Evolutionary conservation across 2,329 filamentous ascomycete genomes (phyloP).

Genomic region (Diaporthe longicolla): DNA sequence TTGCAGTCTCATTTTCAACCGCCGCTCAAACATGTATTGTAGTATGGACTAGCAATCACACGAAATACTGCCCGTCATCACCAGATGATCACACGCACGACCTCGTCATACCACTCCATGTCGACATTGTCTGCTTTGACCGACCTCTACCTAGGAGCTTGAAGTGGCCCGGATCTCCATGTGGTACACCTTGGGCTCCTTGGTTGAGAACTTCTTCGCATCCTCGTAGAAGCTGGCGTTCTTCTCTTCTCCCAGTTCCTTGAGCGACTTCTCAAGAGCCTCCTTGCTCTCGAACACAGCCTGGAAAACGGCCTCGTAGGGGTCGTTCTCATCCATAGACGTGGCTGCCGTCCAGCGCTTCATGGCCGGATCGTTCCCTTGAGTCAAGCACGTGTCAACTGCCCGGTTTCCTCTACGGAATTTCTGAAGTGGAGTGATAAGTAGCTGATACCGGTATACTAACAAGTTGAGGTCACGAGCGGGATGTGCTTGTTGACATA

Average conservation of each 20-base stretch:
- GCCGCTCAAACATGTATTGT: not conserved
- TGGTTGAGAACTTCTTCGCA: constrained; percentile 28
- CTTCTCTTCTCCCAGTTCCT: constrained; percentile 28
- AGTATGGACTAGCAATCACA: not conserved
- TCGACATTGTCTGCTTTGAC: not conserved
- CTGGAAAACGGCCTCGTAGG: constrained; percentile 28
- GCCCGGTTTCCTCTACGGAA: not conserved
- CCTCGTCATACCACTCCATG: not conserved
- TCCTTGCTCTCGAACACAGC: constrained; percentile 32
- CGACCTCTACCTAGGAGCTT: not conserved
- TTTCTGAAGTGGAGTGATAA: not conserved
- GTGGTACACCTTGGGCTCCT: constrained; percentile 22
- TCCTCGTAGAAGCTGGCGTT: constrained; percentile 20
- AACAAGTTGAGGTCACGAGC: constrained; percentile 25
- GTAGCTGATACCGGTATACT: not conserved
- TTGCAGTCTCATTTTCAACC: not conserved
- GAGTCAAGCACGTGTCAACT: not conserved
- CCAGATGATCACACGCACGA: not conserved
- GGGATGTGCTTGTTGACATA: constrained; percentile 25
- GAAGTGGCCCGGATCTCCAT: constrained; percentile 29
- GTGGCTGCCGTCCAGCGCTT: constrained; percentile 22
- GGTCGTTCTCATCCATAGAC: constrained; percentile 18
- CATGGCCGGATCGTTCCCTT: constrained; percentile 27
- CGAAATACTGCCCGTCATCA: not conserved
- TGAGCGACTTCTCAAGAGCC: constrained; percentile 25